These are phyloP conservation scores for Chaetomium tenue DNA, from an alignment of 495 filamentous ascomycete genomes.

Conservation along the genomic window DNA sequence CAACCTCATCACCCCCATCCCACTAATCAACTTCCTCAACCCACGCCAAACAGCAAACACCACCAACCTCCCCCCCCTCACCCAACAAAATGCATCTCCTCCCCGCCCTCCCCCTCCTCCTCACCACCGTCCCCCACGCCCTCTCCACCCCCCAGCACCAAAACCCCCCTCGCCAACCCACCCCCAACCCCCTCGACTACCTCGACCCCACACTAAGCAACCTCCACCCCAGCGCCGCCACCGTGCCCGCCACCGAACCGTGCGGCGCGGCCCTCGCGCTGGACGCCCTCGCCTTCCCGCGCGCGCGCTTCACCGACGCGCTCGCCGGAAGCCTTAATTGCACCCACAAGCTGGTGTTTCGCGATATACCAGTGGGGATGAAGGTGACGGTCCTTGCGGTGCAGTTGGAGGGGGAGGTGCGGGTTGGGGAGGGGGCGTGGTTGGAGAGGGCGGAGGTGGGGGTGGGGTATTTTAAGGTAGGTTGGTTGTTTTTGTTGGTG, in stretches of 20 bases:
- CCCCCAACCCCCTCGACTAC: constrained; percentile 11
- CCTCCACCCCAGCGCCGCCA: neutral
- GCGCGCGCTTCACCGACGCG: neutral
- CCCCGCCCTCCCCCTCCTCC: neutral
- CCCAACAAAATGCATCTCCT: neutral
- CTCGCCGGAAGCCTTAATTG: neutral
- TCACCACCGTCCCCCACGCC: neutral
- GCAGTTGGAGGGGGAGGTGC: neutral
- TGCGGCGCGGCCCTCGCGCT: neutral
- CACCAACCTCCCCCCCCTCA: too few species aligned
- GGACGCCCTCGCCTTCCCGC: neutral
- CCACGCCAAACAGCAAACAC: too few species aligned
- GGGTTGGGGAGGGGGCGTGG: neutral
- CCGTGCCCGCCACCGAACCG: neutral
- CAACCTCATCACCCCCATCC: neutral
- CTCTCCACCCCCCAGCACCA: neutral
- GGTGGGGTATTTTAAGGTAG: constrained; percentile 4
- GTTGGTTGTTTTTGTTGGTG: neutral
- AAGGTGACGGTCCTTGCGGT: neutral
- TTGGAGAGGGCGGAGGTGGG: constrained; percentile 7
- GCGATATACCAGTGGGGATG: neutral
- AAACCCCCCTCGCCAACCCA: constrained; percentile 2
- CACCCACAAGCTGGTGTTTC: neutral
- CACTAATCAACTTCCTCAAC: neutral
- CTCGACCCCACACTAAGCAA: constrained; percentile 10